Base-by-base conservation (phyloP, 78 protist genomes). In the Mantamonas sphyraenae region DNA sequence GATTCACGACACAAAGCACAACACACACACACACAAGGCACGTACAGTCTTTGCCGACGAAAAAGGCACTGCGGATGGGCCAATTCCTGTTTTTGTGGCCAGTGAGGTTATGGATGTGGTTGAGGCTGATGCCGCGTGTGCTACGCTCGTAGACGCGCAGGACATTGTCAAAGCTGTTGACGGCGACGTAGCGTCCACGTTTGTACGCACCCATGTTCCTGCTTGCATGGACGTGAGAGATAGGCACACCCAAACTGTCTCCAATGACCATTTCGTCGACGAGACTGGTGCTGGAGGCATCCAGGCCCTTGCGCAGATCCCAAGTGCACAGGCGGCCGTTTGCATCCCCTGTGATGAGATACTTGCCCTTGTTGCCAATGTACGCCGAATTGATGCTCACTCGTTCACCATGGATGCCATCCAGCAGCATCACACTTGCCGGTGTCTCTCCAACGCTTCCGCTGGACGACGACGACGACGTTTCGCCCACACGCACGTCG, bases 31-130 rank as follows among this genome's bases (percentile, higher is more conserved):
- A 9, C 20, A 40, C 45, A 9, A 9, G 45, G 26, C 61, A n/a
- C 72, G 47, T 56, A 50, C 50, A 66, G 24, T 77, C 64, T 31
- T 43, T 31, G 2, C 89, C 89, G n/a, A 67, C 62, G 59, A 57
- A 79, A 57, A 78, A 74, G 14, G 82, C 67, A 31, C 79, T 68
- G 19, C 68, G 64, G 45, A 83, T 83, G 59, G 89, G 89, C 80
- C 80, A 83, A 43, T 78, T 69, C 69, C 71, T 68, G 66, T 83
- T 83, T 34, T 63, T 57, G 38, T 83, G 80, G 16, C 81, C 76
- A n/a, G 75, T 73, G 12, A 81, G 58, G 2, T 81, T 64, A 30
- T 81, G 87, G 35, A 56, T 2, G 14, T 75, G 33, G 8, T n/a
- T 51, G 74, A 75, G 65, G 40, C 74, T 63, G 47, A 57, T 31